Percentiles rank a stretch among this genome's conserved stretches.
Conservation (phyloP, 352 stramenopile species). For the Phytophthora pluvialis region DNA sequence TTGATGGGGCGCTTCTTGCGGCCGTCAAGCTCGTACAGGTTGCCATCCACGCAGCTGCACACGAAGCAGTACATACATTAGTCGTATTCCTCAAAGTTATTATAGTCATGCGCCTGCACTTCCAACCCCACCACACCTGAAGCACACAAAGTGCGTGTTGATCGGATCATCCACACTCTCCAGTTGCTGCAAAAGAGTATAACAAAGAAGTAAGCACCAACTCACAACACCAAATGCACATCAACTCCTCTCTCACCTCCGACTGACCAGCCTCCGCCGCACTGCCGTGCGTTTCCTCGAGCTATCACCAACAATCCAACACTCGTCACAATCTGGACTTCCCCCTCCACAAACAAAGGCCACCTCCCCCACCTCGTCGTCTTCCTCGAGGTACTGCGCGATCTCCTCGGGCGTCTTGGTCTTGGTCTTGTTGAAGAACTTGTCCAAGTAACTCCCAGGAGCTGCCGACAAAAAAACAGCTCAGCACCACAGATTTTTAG, state of each 20-base stretch:
- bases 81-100: not conserved
- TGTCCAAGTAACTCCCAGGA: constrained; percentile 74
- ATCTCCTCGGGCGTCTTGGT: constrained; percentile 83
- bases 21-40: constrained; percentile 97
- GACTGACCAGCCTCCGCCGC: constrained; percentile 92
- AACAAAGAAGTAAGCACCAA: not conserved
- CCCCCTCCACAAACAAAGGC: not conserved
- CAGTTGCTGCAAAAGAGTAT: constrained; percentile 62
- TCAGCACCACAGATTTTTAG: not conserved
- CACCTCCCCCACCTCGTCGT: constrained; percentile 74
- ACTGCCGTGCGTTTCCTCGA: constrained; percentile 93
- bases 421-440: constrained; percentile 86
- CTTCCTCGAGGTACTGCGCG: constrained; percentile 88
- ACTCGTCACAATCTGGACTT: constrained; percentile 5
- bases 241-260: constrained; percentile 43
- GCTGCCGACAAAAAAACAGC: constrained; percentile 28
- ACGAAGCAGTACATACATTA: constrained; percentile 10
- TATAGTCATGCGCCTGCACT: not conserved
- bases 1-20: constrained; percentile 95
- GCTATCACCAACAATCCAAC: constrained; percentile 34
- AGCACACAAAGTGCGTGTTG: constrained; percentile 97
- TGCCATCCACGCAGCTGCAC: constrained; percentile 83
- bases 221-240: not conserved
- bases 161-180: constrained; percentile 92
- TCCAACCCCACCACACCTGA: constrained; percentile 60